These are phyloP conservation scores for Phytophthora meadii DNA, from an alignment of 352 stramenopile species.

Conservation along the genomic window DNA sequence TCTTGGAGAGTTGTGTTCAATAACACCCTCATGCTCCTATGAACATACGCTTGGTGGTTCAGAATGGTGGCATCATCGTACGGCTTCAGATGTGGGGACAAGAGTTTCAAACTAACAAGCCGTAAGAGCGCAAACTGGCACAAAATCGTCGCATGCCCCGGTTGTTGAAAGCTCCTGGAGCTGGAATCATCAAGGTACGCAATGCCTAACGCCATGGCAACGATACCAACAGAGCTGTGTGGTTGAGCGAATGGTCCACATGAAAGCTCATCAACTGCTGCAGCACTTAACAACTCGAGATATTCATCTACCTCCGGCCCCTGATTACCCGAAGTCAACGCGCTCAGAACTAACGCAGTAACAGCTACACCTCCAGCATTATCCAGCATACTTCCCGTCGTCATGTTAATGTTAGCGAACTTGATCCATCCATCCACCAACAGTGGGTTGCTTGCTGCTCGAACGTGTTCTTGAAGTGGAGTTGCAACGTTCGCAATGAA, in stretches of 20 bases:
- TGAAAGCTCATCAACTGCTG: conserved; percentile 28
- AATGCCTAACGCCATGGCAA: conserved; percentile 37
- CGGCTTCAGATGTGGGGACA: conserved; percentile 27
- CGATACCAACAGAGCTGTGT: conserved; percentile 24
- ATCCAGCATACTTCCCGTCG: neutral
- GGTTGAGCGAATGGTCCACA: conserved; percentile 26
- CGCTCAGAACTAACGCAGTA: conserved; percentile 26
- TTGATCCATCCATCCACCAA: conserved; percentile 23
- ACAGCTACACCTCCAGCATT: conserved; percentile 28
- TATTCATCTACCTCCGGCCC: conserved; percentile 12
- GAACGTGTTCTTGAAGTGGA: conserved; percentile 28
- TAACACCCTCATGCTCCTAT: conserved; percentile 6
- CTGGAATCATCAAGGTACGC: conserved; percentile 22
- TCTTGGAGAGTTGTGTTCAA: conserved; percentile 8
- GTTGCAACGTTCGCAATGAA: conserved; percentile 44
- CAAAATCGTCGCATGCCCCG: conserved; percentile 32
- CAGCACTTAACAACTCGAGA: conserved; percentile 25
- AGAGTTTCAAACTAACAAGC: conserved; percentile 33
- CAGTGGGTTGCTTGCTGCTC: conserved; percentile 2
- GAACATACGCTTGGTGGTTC: conserved; percentile 21
- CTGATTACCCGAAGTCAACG: conserved; percentile 14
- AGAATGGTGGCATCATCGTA: conserved; percentile 5
- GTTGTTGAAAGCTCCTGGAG: neutral
- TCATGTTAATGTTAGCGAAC: conserved; percentile 15
- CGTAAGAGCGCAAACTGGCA: conserved; percentile 46